These are phyloP conservation scores for Chlorella sp. DNA, from an alignment of 139 green algal species.

Conservation along the genomic window DNA sequence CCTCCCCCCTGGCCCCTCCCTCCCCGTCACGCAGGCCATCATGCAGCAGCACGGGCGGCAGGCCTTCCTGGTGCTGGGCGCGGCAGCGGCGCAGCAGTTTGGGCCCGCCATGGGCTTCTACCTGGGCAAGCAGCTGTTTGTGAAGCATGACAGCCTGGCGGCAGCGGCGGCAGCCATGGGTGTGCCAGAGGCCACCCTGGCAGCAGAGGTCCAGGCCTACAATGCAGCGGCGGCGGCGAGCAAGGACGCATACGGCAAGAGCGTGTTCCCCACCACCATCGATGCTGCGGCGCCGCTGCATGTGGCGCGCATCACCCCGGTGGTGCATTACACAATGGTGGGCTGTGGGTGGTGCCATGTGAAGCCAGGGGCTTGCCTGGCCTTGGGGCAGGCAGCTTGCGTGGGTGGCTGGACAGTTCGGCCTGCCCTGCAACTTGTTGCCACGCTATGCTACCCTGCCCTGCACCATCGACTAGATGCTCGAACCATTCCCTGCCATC, in stretches of 20 bases:
- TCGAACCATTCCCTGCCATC: no score
- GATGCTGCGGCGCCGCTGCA: slow-evolving; percentile 46
- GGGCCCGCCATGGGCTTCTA: slow-evolving; percentile 76
- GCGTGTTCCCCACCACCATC: slow-evolving; percentile 57
- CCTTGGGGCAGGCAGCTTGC: no score
- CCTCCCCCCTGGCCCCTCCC: neutral
- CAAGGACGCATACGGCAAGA: slow-evolving; percentile 69
- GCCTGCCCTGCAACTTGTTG: no score
- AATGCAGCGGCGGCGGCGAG: slow-evolving; percentile 36
- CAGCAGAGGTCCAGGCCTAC: slow-evolving; percentile 58
- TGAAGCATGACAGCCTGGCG: slow-evolving; percentile 52
- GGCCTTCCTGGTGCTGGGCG: slow-evolving; percentile 66
- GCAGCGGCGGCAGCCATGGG: slow-evolving; percentile 44
- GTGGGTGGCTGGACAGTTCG: no score
- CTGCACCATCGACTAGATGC: no score
- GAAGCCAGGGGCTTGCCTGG: no score
- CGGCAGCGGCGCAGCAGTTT: slow-evolving; percentile 47
- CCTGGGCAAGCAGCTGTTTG: slow-evolving; percentile 62
- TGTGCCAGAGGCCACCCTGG: slow-evolving; percentile 37
- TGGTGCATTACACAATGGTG: slow-evolving; percentile 90
- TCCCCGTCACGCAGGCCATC: slow-evolving; percentile 41
- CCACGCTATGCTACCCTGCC: neutral
- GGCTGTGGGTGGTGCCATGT: neutral
- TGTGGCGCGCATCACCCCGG: slow-evolving; percentile 68
- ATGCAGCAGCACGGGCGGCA: slow-evolving; percentile 22